These are phyloP conservation scores for Quillaja saponaria DNA, from an alignment of 306 rosid species.

Conservation along the genomic window DNA sequence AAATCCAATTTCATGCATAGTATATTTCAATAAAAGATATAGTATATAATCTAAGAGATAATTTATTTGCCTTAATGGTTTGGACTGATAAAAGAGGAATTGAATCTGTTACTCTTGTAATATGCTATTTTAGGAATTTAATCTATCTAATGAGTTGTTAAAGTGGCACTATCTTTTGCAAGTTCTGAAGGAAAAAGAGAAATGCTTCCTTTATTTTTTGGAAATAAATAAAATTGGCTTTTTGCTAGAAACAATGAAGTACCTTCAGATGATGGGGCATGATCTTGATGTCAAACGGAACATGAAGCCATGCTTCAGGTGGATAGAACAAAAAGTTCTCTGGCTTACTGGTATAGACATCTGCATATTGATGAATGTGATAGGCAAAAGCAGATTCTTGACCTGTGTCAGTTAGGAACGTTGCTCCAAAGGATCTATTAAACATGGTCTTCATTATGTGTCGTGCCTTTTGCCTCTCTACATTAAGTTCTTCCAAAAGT, in stretches of 20 bases:
- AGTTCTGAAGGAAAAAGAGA: slow-evolving; percentile 14
- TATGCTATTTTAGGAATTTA: neutral
- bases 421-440: slow-evolving; percentile 81
- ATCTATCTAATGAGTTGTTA: neutral
- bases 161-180: slow-evolving; percentile 7
- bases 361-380: slow-evolving; percentile 95
- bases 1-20: too few relatives aligned
- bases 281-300: slow-evolving; percentile 89
- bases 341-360: slow-evolving; percentile 95
- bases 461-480: slow-evolving; percentile 69
- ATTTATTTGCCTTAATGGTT: neutral
- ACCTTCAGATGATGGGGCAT: slow-evolving; percentile 99
- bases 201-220: neutral
- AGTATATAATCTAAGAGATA: neutral
- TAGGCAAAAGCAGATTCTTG: slow-evolving; percentile 97
- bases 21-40: too few relatives aligned
- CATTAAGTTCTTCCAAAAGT: slow-evolving; percentile 70
- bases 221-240: neutral
- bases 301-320: slow-evolving; percentile 93
- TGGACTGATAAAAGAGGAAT: neutral
- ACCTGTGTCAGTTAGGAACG: slow-evolving; percentile 86
- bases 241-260: slow-evolving; percentile 19
- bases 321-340: slow-evolving; percentile 84
- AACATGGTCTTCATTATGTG: slow-evolving; percentile 75
- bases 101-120: neutral